A percentile compares a stretch with the other conserved stretches of the same genome.
Evolutionary conservation across 176 grass and related monocot species (phyloP).

Genomic region (sorghum (Sorghum bicolor)): Sorghum_bicolor_NCBIv3 NC_012873.2:60025001-60025500

Average conservation of each 20-base stretch:
- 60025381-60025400: constrained; percentile 2
- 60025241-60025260: constrained; percentile 5
- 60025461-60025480: background rate
- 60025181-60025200: background rate
- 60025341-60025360: constrained; percentile 33
- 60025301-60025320: background rate
- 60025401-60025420: background rate
- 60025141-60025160: too few relatives aligned
- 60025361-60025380: constrained; percentile 13
- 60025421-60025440: background rate
- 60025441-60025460: background rate
- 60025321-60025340: background rate
- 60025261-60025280: background rate
- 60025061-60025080: background rate
- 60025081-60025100: background rate
- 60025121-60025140: background rate
- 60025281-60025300: background rate
- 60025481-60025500: background rate
- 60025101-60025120: background rate
- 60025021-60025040: background rate
- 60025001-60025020: too few relatives aligned
- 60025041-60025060: background rate
- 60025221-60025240: background rate
- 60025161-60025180: background rate
- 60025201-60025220: background rate